phyloP scores from a whole-genome alignment of 208 protist genomes.

The Acanthamoeba lenticulata region DNA sequence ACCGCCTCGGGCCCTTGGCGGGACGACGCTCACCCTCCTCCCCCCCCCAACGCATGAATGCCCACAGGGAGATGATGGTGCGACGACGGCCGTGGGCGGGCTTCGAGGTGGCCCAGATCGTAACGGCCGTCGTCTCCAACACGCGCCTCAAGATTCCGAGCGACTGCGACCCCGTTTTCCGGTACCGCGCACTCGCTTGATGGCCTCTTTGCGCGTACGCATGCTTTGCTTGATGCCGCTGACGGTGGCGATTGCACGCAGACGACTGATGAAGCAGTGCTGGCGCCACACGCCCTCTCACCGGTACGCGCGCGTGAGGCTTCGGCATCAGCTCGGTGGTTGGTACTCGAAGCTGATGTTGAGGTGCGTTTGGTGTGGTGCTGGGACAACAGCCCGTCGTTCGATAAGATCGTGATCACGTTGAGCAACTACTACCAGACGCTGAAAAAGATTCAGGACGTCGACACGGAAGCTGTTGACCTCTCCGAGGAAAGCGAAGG shows the following conservation, averaged over 20 bases:
- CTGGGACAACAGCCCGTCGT: not conserved
- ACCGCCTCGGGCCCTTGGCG: too few relatives aligned
- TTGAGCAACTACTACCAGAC: not conserved
- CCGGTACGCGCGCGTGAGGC: not conserved
- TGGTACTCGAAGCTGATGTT: not conserved
- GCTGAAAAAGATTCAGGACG: constrained; percentile 2
- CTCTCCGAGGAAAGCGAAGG: not conserved
- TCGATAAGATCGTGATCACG: constrained; percentile 1
- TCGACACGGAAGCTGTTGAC: not conserved
- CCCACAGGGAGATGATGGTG: constrained; percentile 38
- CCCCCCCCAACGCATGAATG: not conserved
- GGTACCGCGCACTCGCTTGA: too few relatives aligned
- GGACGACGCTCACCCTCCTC: too few relatives aligned
- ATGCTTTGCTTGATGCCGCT: too few relatives aligned
- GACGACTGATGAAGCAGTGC: not conserved
- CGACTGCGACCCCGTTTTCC: constrained; percentile 26
- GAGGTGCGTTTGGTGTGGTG: not conserved
- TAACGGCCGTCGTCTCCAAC: constrained; percentile 7
- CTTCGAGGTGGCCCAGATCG: not conserved
- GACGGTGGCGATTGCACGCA: too few relatives aligned
- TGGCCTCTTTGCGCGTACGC: too few relatives aligned
- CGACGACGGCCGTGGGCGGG: constrained; percentile 1
- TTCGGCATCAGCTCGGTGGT: too few relatives aligned
- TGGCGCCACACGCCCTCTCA: not conserved
- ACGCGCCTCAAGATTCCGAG: constrained; percentile 32